Evolutionary conservation across 177 flowering plant species (phyloP).

Genomic region (Vitis hybrid): DNA sequence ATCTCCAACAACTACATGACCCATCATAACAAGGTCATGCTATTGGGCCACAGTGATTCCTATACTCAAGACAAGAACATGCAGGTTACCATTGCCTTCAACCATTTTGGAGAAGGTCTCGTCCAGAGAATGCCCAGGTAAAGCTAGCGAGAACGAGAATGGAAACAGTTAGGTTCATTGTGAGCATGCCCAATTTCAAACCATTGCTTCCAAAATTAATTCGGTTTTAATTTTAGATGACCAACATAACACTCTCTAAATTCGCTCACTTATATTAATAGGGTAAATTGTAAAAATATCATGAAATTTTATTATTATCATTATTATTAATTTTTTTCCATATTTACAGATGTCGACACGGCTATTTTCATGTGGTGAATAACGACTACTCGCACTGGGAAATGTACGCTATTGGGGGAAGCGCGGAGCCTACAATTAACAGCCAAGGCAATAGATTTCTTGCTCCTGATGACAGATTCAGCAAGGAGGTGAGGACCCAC

Average conservation of each 20-base stretch:
- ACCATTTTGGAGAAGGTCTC: constrained; percentile 80
- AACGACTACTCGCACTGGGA: constrained; percentile 79
- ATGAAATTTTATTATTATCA: background rate
- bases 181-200: too few species aligned
- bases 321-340: background rate
- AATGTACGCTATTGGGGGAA: constrained; percentile 88
- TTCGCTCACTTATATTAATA: too few species aligned
- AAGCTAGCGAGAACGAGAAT: background rate
- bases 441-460: constrained; percentile 78
- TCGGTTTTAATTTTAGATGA: too few species aligned
- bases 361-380: constrained; percentile 81
- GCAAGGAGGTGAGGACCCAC: constrained; percentile 48
- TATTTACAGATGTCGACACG: constrained; percentile 63
- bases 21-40: constrained; percentile 77
- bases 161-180: too few species aligned
- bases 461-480: constrained; percentile 45
- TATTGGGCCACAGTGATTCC: constrained; percentile 68
- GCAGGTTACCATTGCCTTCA: constrained; percentile 75
- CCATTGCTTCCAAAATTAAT: too few species aligned
- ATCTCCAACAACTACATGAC: constrained; percentile 72
- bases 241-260: too few species aligned
- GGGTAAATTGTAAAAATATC: too few species aligned
- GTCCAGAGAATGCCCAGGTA: constrained; percentile 83
- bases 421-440: constrained; percentile 72
- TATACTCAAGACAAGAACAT: constrained; percentile 52